Conservation (phyloP, 2,329 filamentous ascomycete species). For the Cordyceps javanica region DNA sequence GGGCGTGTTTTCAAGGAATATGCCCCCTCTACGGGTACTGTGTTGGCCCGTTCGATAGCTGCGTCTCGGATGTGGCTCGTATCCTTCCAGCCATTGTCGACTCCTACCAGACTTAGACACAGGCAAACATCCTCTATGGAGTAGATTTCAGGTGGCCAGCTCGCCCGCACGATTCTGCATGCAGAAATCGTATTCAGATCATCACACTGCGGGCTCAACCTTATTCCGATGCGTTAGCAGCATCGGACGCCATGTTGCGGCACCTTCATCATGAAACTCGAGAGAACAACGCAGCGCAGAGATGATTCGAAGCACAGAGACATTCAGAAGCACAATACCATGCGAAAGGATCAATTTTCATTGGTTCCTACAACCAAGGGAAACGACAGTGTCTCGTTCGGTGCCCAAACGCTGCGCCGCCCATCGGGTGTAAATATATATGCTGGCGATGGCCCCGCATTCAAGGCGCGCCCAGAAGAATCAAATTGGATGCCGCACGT, state of each 20-base stretch:
- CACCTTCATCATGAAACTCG: no score
- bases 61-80: background rate
- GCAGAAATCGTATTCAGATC: no score
- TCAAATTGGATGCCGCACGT: constrained; percentile 3
- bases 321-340: background rate
- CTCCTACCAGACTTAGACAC: background rate
- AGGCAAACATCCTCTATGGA: background rate
- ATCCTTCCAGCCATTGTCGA: background rate
- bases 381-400: background rate
- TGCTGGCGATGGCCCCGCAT: background rate
- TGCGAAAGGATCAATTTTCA: background rate
- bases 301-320: background rate
- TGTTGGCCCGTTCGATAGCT: background rate
- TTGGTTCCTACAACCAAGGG: background rate
- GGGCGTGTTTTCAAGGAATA: background rate
- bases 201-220: no score
- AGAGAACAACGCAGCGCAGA: no score
- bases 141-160: no score
- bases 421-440: background rate
- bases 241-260: no score
- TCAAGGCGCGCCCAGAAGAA: background rate
- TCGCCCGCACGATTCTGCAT: no score
- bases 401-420: background rate
- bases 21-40: background rate
- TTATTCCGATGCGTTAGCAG: no score